These are phyloP conservation scores for Amanita rimosa DNA, from an alignment of 768 basidiomycete genomes.

Conservation along the genomic window DNA sequence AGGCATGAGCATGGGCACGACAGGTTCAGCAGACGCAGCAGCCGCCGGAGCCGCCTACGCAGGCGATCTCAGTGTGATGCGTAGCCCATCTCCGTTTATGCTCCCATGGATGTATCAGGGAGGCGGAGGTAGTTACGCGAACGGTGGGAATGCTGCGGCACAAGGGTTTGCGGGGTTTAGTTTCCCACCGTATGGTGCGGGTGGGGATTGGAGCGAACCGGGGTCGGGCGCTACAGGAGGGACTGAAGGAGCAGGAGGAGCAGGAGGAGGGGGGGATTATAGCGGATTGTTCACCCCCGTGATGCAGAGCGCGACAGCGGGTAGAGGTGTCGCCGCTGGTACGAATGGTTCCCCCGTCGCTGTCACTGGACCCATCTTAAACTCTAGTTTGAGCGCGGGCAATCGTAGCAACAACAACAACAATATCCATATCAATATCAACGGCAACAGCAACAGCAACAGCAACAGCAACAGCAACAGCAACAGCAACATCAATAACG, in stretches of 20 bases:
- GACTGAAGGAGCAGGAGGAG: no score
- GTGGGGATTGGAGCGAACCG: not conserved
- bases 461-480: not conserved
- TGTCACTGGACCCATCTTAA: not conserved
- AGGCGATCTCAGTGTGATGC: slow-evolving; percentile 3
- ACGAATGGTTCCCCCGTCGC: not conserved
- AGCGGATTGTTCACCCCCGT: not conserved
- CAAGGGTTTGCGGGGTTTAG: not conserved
- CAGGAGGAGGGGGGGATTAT: not conserved
- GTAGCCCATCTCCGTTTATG: not conserved
- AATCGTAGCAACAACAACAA: no score
- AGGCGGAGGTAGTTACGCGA: not conserved
- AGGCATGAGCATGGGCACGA: no score
- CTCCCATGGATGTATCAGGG: slow-evolving; percentile 1
- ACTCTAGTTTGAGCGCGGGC: no score
- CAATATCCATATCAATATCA: no score
- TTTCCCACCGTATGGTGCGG: not conserved
- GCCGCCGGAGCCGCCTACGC: not conserved
- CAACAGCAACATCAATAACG: no score
- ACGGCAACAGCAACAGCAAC: not conserved
- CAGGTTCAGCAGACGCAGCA: not conserved
- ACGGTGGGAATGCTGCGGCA: not conserved
- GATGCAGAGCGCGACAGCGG: slow-evolving; percentile 1
- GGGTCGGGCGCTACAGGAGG: not conserved
- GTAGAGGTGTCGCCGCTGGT: not conserved